These are phyloP conservation scores for Tritrichomonas musculus DNA, from an alignment of 208 protist genomes.

Conservation along the genomic window DNA sequence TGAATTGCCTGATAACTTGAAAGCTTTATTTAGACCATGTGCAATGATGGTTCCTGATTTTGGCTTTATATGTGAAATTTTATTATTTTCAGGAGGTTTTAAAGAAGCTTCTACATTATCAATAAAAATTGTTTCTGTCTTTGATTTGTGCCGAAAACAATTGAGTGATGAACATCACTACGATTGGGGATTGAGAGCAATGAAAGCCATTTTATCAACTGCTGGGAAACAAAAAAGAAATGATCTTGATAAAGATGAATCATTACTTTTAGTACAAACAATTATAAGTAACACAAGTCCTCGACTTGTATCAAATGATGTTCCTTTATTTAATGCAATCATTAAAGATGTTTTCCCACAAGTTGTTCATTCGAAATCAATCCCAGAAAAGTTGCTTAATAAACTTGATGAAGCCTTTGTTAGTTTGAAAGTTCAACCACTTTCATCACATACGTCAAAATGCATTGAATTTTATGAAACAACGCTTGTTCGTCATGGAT, in stretches of 20 bases:
- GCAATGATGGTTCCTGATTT: slow-evolving; percentile 97
- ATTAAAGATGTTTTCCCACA: slow-evolving; percentile 63
- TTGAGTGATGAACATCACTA: slow-evolving; percentile 87
- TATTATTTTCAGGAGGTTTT: slow-evolving; percentile 92
- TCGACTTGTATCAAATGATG: slow-evolving; percentile 60
- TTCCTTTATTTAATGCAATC: slow-evolving; percentile 88
- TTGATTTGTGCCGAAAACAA: slow-evolving; percentile 88
- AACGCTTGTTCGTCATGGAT: slow-evolving; percentile 86
- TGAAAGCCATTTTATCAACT: slow-evolving; percentile 90
- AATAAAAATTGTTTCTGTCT: slow-evolving; percentile 88
- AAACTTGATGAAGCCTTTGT: slow-evolving; percentile 32
- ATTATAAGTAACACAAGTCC: slow-evolving; percentile 63
- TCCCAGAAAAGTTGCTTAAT: slow-evolving; percentile 41
- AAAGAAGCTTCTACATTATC: slow-evolving; percentile 75
- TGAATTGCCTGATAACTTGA: slow-evolving; percentile 91
- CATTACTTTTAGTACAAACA: slow-evolving; percentile 79
- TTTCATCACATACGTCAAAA: not conserved
- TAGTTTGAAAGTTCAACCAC: not conserved
- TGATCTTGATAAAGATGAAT: slow-evolving; percentile 72
- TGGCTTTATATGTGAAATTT: slow-evolving; percentile 91
- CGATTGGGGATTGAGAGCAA: slow-evolving; percentile 94
- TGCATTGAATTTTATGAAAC: slow-evolving; percentile 71
- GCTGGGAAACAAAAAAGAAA: slow-evolving; percentile 76
- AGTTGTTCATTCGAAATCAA: slow-evolving; percentile 37
- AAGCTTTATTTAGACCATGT: slow-evolving; percentile 59